Evolutionary conservation across 1,284 basidiomycete species (phyloP), one percentile per base, ranked within the genome.

Genomic region (Ceratobasidium papillatum): DNA sequence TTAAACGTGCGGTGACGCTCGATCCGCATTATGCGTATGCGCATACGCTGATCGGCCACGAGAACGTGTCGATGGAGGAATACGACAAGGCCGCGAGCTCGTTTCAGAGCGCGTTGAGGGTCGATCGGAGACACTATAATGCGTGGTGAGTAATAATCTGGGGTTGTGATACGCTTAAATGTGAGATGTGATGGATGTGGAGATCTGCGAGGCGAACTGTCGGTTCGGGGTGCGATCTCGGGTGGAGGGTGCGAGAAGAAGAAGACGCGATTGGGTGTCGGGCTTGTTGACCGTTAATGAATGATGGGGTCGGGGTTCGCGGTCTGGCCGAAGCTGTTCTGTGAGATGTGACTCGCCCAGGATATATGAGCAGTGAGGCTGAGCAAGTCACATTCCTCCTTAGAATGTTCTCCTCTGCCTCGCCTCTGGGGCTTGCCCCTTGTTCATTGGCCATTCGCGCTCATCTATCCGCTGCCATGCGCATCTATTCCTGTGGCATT

Each of bases 21-120:
- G 94, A 95, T 81, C 90, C 93, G 9, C 86, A 87, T 9, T 95
- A 92, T 83, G 93, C 94, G 75, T 97, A 98, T 82, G 94, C 95
- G 75, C 96, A 94, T 84, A 97, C 95, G 27, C 85, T 98, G 76
- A 94, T 94, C 79, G 96, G 96, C 59, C 95, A 98, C 83, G 96
- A 98, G 86, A 93, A 91, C 54, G 89, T 96, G 78, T 82, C 83
- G 76, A 93, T 97, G 83, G 95, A 98, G 80, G 95, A 98, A 85
- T 87, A 93, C 78, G 93, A 95, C 79, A 90, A 92, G 82, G 95
- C 95, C 36, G 89, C 95, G 78, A 89, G 87, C 74, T 96, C 94
- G 84, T 98, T 96, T 82, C 90, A 96, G 81, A 90, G 89, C 69
- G 95, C 96, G 51, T 86, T 98, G 81, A 88, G 93, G 82, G 90